These are phyloP conservation scores for Leptomonas pyrrhocoris DNA, from an alignment of 208 protist species.

Conservation along the genomic window DNA sequence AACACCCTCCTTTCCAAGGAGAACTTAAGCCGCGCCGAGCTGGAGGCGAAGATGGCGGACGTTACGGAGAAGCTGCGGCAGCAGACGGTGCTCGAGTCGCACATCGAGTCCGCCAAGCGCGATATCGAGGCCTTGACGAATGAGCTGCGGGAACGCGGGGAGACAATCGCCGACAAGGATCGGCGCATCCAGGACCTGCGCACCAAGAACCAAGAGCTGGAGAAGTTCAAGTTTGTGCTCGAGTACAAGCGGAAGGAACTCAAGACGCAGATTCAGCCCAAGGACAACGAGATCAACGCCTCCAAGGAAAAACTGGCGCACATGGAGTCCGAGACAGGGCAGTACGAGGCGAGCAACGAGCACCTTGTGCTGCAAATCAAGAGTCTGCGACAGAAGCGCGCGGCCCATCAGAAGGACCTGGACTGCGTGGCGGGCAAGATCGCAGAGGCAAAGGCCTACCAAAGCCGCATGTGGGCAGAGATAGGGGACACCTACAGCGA, in stretches of 20 bases:
- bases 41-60: constrained; percentile 88
- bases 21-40: constrained; percentile 92
- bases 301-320: constrained; percentile 94
- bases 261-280: constrained; percentile 97
- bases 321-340: constrained; percentile 94
- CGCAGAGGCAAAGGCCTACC: constrained; percentile 76
- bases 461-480: constrained; percentile 90
- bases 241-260: constrained; percentile 99
- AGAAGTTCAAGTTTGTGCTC: constrained; percentile 99
- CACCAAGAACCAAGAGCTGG: constrained; percentile 98
- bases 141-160: constrained; percentile 94
- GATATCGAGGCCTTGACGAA: constrained; percentile 93
- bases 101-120: constrained; percentile 94
- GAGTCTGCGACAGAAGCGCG: constrained; percentile 93
- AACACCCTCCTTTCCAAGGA: constrained; percentile 84
- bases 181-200: constrained; percentile 96
- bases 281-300: constrained; percentile 93
- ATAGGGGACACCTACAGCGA: constrained; percentile 75
- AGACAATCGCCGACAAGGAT: constrained; percentile 97
- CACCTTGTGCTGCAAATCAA: constrained; percentile 93
- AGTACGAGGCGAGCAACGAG: constrained; percentile 94
- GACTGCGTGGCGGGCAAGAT: constrained; percentile 71
- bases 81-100: constrained; percentile 84
- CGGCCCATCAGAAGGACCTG: constrained; percentile 93
- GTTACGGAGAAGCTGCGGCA: constrained; percentile 86